Evolutionary conservation across 2,329 filamentous ascomycete species (phyloP), one percentile per base, ranked within the genome.

Genomic region (Penicillium brevicompactum): DNA sequence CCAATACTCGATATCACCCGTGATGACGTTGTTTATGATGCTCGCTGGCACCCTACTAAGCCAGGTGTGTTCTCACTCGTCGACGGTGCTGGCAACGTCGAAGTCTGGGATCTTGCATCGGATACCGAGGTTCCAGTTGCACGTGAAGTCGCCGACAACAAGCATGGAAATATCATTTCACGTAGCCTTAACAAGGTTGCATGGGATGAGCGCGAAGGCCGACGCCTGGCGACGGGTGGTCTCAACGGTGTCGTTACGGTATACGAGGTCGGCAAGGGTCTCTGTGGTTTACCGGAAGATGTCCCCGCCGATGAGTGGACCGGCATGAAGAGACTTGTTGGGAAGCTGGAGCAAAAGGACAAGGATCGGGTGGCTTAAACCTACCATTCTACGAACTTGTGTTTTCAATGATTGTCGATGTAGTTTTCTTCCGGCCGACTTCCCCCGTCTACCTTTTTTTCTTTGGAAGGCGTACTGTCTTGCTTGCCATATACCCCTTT

Each of bases 11-110:
- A 97, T 61, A 91, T 99, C 69, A 88, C 90, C 18, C 88, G 94
- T 51, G 95, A 99, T 76, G 95, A 99, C 67, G 88, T 97, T 18
- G 92, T 99, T 49, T 99, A 99, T 76, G 93, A 97, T 71, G 92
- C 91, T 2, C 88, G 88, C 50, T 99, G 95, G 95, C 96, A 91
- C 13, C 94, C 94, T 0, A 85, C 94, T 61, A 93, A 94, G 71
- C 94, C 94, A 0, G 92, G 92, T 37, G 90, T 99, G 8, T 99
- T 99, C 74, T 91, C 91, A 1, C 85, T 96, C 18, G 94, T 97
- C 2, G 95, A 99, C 66, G 94, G 94, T 32, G 91, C 90, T 2
- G 95, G 94, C 30, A 90, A 87, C 74, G 81, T 99, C 16, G 95
- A 99, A 76, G 82, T 99, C 47, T 99, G 94, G 91, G 95, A 99